Conservation (phyloP, 192 early-diverging fungal species). For the Funneliformis mosseae region DNA sequence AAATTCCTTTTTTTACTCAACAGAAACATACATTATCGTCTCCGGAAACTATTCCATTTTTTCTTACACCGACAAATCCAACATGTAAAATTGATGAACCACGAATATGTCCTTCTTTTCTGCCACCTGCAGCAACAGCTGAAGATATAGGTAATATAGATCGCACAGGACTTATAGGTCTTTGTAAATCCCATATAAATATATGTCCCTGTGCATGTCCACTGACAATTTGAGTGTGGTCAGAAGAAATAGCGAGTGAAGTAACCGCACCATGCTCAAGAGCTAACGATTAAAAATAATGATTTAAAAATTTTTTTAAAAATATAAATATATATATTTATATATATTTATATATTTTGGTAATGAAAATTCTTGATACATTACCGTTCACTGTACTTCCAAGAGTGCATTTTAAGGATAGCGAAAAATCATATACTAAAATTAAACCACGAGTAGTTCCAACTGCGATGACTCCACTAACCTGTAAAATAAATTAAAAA, state of each 20-base stretch:
- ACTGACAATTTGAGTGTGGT: slow-evolving; percentile 56
- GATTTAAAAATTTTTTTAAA: not conserved
- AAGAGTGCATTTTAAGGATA: slow-evolving; percentile 49
- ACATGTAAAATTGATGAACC: slow-evolving; percentile 59
- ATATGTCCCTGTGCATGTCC: slow-evolving; percentile 59
- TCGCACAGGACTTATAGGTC: slow-evolving; percentile 46
- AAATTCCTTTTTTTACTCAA: too few species aligned
- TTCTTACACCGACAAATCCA: slow-evolving; percentile 58
- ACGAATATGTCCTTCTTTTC: slow-evolving; percentile 60
- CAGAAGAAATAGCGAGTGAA: slow-evolving; percentile 58
- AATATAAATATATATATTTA: not conserved
- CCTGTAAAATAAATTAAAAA: slow-evolving; percentile 36
- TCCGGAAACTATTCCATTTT: slow-evolving; percentile 56
- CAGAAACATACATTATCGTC: slow-evolving; percentile 50
- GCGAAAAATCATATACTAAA: slow-evolving; percentile 57
- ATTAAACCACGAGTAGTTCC: slow-evolving; percentile 60
- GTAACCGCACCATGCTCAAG: slow-evolving; percentile 58
- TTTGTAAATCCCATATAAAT: slow-evolving; percentile 59
- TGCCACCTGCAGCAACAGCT: slow-evolving; percentile 46
- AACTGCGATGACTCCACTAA: slow-evolving; percentile 58
- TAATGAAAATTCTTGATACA: not conserved
- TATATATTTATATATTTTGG: too few species aligned
- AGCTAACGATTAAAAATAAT: slow-evolving; percentile 37
- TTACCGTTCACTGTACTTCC: slow-evolving; percentile 41
- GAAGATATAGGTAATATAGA: slow-evolving; percentile 55